These are phyloP conservation scores for Pseudohalonectria lignicola DNA, from an alignment of 2,329 filamentous ascomycete species.

Conservation along the genomic window DNA sequence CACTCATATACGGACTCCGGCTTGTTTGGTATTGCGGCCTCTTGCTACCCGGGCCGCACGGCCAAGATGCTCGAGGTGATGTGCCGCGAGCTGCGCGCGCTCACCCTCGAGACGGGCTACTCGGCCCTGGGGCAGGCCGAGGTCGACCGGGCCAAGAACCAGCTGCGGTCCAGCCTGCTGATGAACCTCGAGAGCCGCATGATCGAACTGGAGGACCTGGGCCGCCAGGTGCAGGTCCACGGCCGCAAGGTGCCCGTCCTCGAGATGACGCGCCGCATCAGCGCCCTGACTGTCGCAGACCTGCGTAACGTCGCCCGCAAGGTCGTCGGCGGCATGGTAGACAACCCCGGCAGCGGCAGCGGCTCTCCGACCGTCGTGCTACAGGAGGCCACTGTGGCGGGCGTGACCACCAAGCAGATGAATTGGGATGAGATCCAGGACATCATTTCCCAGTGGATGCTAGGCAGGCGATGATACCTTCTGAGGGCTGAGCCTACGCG, in stretches of 20 bases:
- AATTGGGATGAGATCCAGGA: conserved; percentile 87
- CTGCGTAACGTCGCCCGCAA: conserved; percentile 68
- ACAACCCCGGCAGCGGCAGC: conserved; percentile 66
- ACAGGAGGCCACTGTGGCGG: conserved; percentile 75
- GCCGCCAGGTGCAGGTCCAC: conserved; percentile 92
- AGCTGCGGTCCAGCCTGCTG: conserved; percentile 75
- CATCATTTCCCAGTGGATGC: conserved; percentile 69
- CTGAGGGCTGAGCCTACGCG: too few species aligned
- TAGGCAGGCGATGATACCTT: too few species aligned
- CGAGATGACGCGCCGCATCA: conserved; percentile 87
- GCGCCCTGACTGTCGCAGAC: conserved; percentile 68
- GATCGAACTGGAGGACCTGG: conserved; percentile 94
- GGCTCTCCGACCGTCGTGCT: conserved; percentile 90
- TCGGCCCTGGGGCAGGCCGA: conserved; percentile 61
- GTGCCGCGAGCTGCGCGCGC: conserved; percentile 74
- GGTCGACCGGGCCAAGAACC: conserved; percentile 91
- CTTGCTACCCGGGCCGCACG: conserved; percentile 70
- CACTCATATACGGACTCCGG: conserved; percentile 95
- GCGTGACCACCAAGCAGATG: conserved; percentile 55
- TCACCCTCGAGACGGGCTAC: conserved; percentile 68
- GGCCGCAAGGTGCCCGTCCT: conserved; percentile 81
- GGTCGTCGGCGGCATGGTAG: conserved; percentile 66
- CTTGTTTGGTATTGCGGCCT: conserved; percentile 85
- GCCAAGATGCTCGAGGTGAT: conserved; percentile 86
- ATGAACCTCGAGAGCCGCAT: conserved; percentile 98